A percentile compares a stretch with the other conserved stretches of the same genome.
phyloP scores from a whole-genome alignment of 2,329 filamentous ascomycete species.

The Trichoderma hamatum region DNA sequence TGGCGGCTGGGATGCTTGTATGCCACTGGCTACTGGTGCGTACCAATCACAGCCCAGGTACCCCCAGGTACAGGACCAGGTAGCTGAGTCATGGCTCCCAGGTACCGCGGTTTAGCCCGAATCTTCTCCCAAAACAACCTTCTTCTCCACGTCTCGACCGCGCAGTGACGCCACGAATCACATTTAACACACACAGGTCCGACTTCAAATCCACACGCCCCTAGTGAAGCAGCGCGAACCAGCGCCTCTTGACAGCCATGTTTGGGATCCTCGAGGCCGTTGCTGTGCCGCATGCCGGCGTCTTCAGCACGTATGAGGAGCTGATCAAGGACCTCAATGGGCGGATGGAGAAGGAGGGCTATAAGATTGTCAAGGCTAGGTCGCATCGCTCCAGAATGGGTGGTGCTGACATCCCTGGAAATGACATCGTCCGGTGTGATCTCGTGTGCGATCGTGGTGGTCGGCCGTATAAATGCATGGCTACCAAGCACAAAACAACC shows the following conservation, averaged over 20 bases:
- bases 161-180: slow-evolving; percentile 26
- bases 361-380: slow-evolving; percentile 51
- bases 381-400: slow-evolving; percentile 48
- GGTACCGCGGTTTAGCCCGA: slow-evolving; percentile 32
- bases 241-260: slow-evolving; percentile 33
- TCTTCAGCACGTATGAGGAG: slow-evolving; percentile 47
- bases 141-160: slow-evolving; percentile 26
- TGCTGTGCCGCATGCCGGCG: slow-evolving; percentile 41
- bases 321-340: slow-evolving; percentile 46
- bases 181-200: slow-evolving; percentile 30
- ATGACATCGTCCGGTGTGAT: slow-evolving; percentile 49
- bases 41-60: slow-evolving; percentile 16
- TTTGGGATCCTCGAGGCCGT: slow-evolving; percentile 49
- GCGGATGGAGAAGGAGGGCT: slow-evolving; percentile 49
- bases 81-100: slow-evolving; percentile 19
- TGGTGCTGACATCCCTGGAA: slow-evolving; percentile 46
- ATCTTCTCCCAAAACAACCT: slow-evolving; percentile 25
- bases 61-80: not conserved
- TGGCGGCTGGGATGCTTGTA: not conserved
- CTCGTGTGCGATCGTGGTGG: slow-evolving; percentile 51
- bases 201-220: slow-evolving; percentile 31
- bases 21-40: slow-evolving; percentile 3
- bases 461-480: slow-evolving; percentile 48
- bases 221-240: slow-evolving; percentile 24
- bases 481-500: slow-evolving; percentile 50